Base-by-base conservation (phyloP, 2,329 filamentous ascomycete genomes). In the Aspergillus sp. region DNA sequence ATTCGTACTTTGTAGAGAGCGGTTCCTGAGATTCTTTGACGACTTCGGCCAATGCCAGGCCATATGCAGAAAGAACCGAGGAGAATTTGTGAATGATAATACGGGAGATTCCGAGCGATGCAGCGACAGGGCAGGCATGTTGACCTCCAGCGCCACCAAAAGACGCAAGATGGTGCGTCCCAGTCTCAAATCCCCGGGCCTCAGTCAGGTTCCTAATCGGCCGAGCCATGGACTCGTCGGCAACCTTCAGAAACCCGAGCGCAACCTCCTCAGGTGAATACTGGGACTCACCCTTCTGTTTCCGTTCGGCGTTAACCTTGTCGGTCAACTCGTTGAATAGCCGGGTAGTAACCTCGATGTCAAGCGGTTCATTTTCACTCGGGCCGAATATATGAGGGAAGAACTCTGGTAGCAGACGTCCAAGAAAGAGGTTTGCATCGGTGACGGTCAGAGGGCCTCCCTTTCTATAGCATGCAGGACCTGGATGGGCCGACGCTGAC, bases 371-470 rank as follows among this genome's bases (percentile, higher is more conserved):
- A 60, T 96, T 82, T 70, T 97, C 93, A 45, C 93, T 89, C 72
- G 91, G 89, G 46, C 93, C 93, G 66, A 98, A 97, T 58, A 98
- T 97, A 72, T 93, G 93, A 0, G 93, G 93, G 74, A 98, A 98
- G 80, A 96, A 96, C 61, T 96, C 91, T 0, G 93, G 93, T 1
- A 96, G 76, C 4, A 98, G 79, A 22, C 93, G 86, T 0, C 93
- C 93, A 0, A 98, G 84, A 70, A 91, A 93, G 5, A 96, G 74
- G 65, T 97, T 97, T 5, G 93, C 93, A 68, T 97, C 93, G 0
- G 93, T 97, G 8, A 97, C 93, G 0, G 93, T 95, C 13, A 93
- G 82, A 3, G 93, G 93, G 0, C 93, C 93, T 0, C 90, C 93
- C 74, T 97, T 97, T 13, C 93, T 85, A 73, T 97, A 97, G 67